Percentiles rank a stretch among this genome's conserved stretches.
Conservation (phyloP, 2,329 filamentous ascomycete genomes). For the Trichophyton benhamiae region DNA sequence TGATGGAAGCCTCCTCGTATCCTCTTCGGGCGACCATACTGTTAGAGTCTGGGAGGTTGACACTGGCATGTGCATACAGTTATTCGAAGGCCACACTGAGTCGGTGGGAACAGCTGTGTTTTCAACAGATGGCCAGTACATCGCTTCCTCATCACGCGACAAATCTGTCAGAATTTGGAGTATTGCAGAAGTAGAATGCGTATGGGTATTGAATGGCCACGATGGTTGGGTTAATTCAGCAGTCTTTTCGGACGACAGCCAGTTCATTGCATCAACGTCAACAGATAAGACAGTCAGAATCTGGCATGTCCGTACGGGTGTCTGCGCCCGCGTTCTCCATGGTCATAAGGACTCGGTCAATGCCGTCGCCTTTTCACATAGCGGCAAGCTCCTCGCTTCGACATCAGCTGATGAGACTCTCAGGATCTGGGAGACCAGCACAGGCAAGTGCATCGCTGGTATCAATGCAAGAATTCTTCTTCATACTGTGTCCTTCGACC, state of each 20-base stretch:
- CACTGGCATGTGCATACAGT: background rate
- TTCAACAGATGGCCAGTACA: slow-evolving; percentile 73
- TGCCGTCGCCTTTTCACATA: background rate
- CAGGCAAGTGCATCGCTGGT: background rate
- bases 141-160: slow-evolving; percentile 82
- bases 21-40: slow-evolving; percentile 70
- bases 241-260: background rate
- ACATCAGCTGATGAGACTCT: slow-evolving; percentile 84
- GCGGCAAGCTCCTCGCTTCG: slow-evolving; percentile 20
- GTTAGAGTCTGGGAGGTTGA: slow-evolving; percentile 63
- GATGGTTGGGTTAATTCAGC: background rate
- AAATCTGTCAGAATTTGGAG: slow-evolving; percentile 94
- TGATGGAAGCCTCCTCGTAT: slow-evolving; percentile 76
- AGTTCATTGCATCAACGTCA: background rate
- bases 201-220: background rate
- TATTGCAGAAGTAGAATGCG: slow-evolving; percentile 51
- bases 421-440: slow-evolving; percentile 69
- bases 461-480: background rate
- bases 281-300: background rate
- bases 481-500: background rate
- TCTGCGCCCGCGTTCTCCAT: background rate
- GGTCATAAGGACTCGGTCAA: background rate
- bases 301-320: background rate
- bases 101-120: slow-evolving; percentile 65
- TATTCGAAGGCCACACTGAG: slow-evolving; percentile 55